Conservation (phyloP, 2,329 filamentous ascomycete genomes). For the Sordariomycetes sp. region DNA sequence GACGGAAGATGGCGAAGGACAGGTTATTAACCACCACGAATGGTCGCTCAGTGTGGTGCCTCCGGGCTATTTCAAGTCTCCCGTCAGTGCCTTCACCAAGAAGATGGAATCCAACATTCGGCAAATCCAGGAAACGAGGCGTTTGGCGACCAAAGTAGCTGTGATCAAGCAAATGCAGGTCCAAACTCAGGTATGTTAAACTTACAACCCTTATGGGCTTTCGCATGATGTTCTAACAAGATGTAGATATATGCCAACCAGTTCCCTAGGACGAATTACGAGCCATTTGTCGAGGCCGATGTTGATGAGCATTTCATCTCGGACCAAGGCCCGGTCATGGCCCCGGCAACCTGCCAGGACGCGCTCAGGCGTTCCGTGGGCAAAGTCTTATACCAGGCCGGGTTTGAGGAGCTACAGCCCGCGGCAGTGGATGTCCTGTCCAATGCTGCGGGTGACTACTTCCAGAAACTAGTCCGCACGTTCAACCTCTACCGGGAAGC, state of each 20-base stretch:
- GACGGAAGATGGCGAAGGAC: slow-evolving; percentile 79
- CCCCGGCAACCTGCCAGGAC: slow-evolving; percentile 66
- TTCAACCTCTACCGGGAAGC: slow-evolving; percentile 74
- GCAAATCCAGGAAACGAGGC: slow-evolving; percentile 93
- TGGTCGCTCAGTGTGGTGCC: slow-evolving; percentile 72
- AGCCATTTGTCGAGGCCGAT: slow-evolving; percentile 78
- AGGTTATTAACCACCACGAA: slow-evolving; percentile 77
- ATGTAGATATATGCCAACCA: slow-evolving; percentile 86
- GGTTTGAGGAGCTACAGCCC: slow-evolving; percentile 94
- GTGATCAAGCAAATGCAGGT: slow-evolving; percentile 99
- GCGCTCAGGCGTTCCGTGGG: slow-evolving; percentile 83
- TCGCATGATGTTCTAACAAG: not conserved
- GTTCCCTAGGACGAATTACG: slow-evolving; percentile 89
- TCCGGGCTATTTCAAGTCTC: slow-evolving; percentile 60
- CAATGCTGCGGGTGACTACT: slow-evolving; percentile 80
- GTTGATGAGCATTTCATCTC: slow-evolving; percentile 81
- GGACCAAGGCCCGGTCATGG: slow-evolving; percentile 80
- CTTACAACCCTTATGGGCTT: not conserved
- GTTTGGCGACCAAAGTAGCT: slow-evolving; percentile 89
- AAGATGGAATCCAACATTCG: slow-evolving; percentile 85
- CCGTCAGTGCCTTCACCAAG: slow-evolving; percentile 58
- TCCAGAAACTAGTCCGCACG: slow-evolving; percentile 67
- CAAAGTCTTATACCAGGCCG: slow-evolving; percentile 90
- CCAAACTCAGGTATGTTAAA: slow-evolving; percentile 64
- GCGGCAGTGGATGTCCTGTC: slow-evolving; percentile 85